phyloP scores from a whole-genome alignment of 2,329 filamentous ascomycete genomes.

The Chrysoporthe deuterocubensis region DNA sequence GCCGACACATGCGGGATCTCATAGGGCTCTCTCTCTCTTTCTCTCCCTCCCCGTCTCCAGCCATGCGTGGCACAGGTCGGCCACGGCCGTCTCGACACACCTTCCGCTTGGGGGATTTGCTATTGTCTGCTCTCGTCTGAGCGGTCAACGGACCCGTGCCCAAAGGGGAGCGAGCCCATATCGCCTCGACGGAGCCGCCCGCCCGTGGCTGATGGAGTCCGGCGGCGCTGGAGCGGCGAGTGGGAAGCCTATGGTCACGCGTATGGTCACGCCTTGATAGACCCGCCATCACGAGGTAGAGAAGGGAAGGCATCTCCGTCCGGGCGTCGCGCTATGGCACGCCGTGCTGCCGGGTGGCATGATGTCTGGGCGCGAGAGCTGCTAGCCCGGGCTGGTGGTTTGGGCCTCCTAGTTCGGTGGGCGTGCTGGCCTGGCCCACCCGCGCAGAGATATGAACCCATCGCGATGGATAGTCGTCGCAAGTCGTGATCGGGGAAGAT shows the following conservation, averaged over 20 bases:
- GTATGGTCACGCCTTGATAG: not conserved
- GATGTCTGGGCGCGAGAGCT: not conserved
- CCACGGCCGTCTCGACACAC: not conserved
- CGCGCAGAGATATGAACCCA: not conserved
- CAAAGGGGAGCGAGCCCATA: not conserved
- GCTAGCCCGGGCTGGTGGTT: not conserved
- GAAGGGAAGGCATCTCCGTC: slow-evolving; percentile 9
- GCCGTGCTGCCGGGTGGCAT: slow-evolving; percentile 6
- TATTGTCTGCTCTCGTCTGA: not conserved
- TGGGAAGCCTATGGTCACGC: no score
- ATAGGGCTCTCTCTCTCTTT: not conserved
- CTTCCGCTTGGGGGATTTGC: not conserved
- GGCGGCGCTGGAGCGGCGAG: no score
- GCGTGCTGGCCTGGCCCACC: not conserved
- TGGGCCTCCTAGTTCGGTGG: not conserved
- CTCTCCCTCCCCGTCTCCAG: not conserved
- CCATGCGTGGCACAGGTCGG: not conserved
- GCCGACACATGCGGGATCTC: slow-evolving; percentile 7
- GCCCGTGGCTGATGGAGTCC: not conserved
- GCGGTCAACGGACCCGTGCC: not conserved
- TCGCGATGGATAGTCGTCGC: not conserved
- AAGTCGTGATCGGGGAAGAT: not conserved
- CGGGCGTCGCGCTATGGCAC: slow-evolving; percentile 3
- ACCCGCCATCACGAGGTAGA: slow-evolving; percentile 10
- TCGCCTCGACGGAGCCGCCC: not conserved